Conservation (phyloP, 768 basidiomycete genomes). For the Auriscalpium vulgare region DNA sequence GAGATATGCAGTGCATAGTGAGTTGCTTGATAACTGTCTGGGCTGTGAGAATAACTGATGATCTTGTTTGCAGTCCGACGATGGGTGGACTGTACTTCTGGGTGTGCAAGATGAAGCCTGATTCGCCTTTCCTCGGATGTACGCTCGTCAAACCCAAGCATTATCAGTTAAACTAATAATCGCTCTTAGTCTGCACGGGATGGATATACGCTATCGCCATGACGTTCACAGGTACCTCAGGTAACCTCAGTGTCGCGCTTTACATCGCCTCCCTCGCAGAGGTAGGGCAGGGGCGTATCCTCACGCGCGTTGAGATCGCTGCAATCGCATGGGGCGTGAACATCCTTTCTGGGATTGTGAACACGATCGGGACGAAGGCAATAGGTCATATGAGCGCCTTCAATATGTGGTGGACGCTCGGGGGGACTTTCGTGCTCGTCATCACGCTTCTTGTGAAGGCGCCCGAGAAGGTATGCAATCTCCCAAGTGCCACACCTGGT, state of each 20-base stretch:
- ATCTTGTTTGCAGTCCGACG: constrained; percentile 31
- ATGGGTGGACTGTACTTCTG: constrained; percentile 57
- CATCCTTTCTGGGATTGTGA: constrained; percentile 44
- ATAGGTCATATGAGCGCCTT: constrained; percentile 48
- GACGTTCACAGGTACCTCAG: constrained; percentile 52
- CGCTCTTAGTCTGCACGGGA: constrained; percentile 29
- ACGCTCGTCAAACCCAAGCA: constrained; percentile 15
- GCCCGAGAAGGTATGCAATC: constrained; percentile 35
- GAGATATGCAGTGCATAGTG: constrained; percentile 55
- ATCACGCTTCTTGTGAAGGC: constrained; percentile 50
- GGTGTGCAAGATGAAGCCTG: constrained; percentile 55
- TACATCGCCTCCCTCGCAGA: constrained; percentile 48
- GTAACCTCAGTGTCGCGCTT: constrained; percentile 46
- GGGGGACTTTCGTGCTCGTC: constrained; percentile 49
- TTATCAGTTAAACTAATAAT: not conserved
- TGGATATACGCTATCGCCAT: constrained; percentile 56
- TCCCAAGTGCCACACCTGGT: not conserved
- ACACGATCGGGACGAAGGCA: constrained; percentile 46
- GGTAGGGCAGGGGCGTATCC: constrained; percentile 35
- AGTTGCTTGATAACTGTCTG: constrained; percentile 13
- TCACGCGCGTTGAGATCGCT: constrained; percentile 41
- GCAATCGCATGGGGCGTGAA: constrained; percentile 53
- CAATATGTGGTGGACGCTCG: constrained; percentile 55
- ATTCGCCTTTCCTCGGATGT: constrained; percentile 46
- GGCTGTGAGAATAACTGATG: not conserved